A percentile compares a stretch with the other conserved stretches of the same genome.
Evolutionary conservation across 768 basidiomycete genomes (phyloP).

Genomic region (Cubamyces sp.): DNA sequence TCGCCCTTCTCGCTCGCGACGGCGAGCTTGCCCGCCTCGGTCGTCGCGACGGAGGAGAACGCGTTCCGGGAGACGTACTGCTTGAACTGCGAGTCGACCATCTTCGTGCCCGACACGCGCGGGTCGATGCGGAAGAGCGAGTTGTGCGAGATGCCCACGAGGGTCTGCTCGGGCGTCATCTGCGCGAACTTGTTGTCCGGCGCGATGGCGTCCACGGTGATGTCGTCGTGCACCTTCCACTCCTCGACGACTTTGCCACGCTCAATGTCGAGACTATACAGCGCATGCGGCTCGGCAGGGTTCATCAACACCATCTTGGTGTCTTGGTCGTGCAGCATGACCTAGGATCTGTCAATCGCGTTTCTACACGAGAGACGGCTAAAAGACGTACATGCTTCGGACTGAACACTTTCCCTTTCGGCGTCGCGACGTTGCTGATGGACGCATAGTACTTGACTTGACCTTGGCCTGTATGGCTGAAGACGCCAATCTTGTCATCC

Average conservation of each 20-base stretch:
- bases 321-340: constrained; percentile 98
- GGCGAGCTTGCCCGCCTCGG: constrained; percentile 82
- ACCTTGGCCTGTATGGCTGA: constrained; percentile 70
- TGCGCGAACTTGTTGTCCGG: constrained; percentile 95
- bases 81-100: constrained; percentile 94
- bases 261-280: constrained; percentile 92
- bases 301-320: constrained; percentile 94
- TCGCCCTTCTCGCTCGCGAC: constrained; percentile 97
- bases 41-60: constrained; percentile 92
- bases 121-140: constrained; percentile 98
- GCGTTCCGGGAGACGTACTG: constrained; percentile 95
- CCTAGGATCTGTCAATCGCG: constrained; percentile 46
- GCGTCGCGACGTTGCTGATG: constrained; percentile 79
- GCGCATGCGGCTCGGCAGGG: constrained; percentile 73
- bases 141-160: constrained; percentile 93
- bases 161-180: constrained; percentile 88
- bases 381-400: constrained; percentile 72
- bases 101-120: constrained; percentile 86
- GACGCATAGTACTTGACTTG: constrained; percentile 85
- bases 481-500: constrained; percentile 90
- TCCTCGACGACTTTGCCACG: constrained; percentile 97
- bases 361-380: not conserved
- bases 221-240: constrained; percentile 94
- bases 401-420: constrained; percentile 81
- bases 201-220: constrained; percentile 86